Evolutionary conservation across 1,284 basidiomycete genomes (phyloP).

Genomic region (Ceratobasidium papillatum): DNA sequence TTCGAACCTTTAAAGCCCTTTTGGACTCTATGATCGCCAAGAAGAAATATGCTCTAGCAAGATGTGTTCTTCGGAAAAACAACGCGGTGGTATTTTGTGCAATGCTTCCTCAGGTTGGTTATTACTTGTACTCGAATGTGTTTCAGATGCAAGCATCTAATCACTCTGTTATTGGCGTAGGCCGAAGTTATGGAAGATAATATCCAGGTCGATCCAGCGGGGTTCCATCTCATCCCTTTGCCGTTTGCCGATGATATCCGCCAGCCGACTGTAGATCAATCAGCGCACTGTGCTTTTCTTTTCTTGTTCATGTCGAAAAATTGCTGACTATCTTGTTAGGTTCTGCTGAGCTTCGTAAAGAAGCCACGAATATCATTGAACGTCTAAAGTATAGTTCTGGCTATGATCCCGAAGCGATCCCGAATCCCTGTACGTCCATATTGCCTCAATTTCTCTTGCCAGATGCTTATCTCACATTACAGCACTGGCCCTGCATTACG

Average conservation of each 20-base stretch:
- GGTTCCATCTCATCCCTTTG: conserved; percentile 90
- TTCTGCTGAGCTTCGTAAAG: conserved; percentile 70
- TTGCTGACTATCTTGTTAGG: conserved; percentile 57
- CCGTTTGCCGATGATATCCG: conserved; percentile 96
- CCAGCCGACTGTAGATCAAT: conserved; percentile 68
- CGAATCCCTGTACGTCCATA: conserved; percentile 81
- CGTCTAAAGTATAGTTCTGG: conserved; percentile 82
- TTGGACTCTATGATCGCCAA: conserved; percentile 85
- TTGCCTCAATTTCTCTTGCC: background rate
- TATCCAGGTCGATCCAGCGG: conserved; percentile 81
- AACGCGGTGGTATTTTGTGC: conserved; percentile 83
- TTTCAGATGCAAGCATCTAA: background rate
- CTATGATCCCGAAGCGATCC: conserved; percentile 89
- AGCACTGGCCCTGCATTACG: conserved; percentile 84
- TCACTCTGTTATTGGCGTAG: conserved; percentile 51
- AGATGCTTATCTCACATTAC: background rate
- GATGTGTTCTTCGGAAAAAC: conserved; percentile 77
- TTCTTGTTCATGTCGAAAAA: background rate
- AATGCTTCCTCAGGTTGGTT: conserved; percentile 81
- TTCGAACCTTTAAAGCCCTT: conserved; percentile 88
- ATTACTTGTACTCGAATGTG: background rate
- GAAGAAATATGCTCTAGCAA: conserved; percentile 81
- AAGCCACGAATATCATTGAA: conserved; percentile 78
- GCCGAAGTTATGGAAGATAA: conserved; percentile 78
- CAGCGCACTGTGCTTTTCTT: conserved; percentile 61